Evolutionary conservation across 2,329 filamentous ascomycete species (phyloP).

Genomic region (Fusarium tjaetaba): DNA sequence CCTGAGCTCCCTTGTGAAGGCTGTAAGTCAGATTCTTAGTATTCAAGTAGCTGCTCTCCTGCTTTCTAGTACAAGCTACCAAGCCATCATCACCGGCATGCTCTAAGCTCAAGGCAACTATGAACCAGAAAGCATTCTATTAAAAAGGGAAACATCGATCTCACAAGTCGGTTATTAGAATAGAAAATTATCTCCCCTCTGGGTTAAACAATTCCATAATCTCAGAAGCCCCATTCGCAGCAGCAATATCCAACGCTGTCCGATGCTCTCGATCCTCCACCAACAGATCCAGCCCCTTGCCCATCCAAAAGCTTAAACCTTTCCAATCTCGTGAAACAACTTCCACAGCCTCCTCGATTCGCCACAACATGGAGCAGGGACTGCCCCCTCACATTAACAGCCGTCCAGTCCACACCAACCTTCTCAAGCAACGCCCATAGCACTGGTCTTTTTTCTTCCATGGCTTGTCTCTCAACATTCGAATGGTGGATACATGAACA

Average conservation of each 20-base stretch:
- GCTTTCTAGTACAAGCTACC: too few species aligned
- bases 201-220: neutral
- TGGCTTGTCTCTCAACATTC: neutral
- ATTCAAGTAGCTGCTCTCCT: too few species aligned
- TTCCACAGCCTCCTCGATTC: accelerated
- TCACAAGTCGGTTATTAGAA: too few species aligned
- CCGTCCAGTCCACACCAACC: neutral
- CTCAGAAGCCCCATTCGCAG: neutral
- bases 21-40: too few species aligned
- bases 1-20: too few species aligned
- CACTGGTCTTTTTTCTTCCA: neutral
- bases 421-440: neutral
- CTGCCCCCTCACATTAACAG: neutral
- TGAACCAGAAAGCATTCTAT: too few species aligned
- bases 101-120: too few species aligned
- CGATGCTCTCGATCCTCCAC: neutral
- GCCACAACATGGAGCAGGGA: neutral
- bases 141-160: too few species aligned
- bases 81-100: too few species aligned
- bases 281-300: neutral
- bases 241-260: neutral
- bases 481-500: accelerated
- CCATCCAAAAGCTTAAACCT: neutral
- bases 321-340: neutral
- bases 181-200: too few species aligned